A percentile compares a stretch with the other conserved stretches of the same genome.
Conservation (phyloP, 2,329 filamentous ascomycete species). For the Aspergillus vadensis region DNA sequence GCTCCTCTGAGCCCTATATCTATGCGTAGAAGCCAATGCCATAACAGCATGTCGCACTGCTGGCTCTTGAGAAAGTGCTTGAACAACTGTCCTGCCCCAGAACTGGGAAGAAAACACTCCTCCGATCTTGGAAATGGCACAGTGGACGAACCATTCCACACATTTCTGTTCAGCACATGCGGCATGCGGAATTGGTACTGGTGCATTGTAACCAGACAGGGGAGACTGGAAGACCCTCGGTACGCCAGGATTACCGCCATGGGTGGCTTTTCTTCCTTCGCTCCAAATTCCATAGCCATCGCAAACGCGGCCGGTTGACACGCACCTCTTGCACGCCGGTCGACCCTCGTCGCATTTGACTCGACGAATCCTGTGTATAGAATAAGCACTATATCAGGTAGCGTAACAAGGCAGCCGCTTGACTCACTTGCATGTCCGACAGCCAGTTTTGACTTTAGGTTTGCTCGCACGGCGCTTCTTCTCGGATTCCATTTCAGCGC, state of each 20-base stretch:
- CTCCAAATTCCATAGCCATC: conserved; percentile 50
- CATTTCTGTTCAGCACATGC: conserved; percentile 24
- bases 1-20: conserved; percentile 12
- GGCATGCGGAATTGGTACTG: not conserved
- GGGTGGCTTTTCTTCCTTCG: conserved; percentile 33
- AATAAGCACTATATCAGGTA: not conserved
- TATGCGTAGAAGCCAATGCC: conserved; percentile 44
- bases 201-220: not conserved
- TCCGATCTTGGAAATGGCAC: conserved; percentile 36
- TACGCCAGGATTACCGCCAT: conserved; percentile 12
- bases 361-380: conserved; percentile 5
- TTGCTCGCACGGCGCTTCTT: not conserved
- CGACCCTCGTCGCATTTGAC: conserved; percentile 14
- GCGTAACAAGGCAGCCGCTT: not conserved
- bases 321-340: conserved; percentile 7
- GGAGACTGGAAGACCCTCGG: not conserved
- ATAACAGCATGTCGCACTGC: conserved; percentile 48
- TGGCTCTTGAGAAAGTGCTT: conserved; percentile 42
- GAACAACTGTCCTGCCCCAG: conserved; percentile 45
- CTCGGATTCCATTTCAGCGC: not conserved
- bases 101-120: conserved; percentile 40
- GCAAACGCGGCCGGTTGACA: conserved; percentile 13
- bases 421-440: conserved; percentile 15
- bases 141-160: conserved; percentile 34
- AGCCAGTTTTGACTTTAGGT: conserved; percentile 9